Base-by-base conservation (phyloP, 257 asterid genomes). In the Scutellaria galericulata region DNA sequence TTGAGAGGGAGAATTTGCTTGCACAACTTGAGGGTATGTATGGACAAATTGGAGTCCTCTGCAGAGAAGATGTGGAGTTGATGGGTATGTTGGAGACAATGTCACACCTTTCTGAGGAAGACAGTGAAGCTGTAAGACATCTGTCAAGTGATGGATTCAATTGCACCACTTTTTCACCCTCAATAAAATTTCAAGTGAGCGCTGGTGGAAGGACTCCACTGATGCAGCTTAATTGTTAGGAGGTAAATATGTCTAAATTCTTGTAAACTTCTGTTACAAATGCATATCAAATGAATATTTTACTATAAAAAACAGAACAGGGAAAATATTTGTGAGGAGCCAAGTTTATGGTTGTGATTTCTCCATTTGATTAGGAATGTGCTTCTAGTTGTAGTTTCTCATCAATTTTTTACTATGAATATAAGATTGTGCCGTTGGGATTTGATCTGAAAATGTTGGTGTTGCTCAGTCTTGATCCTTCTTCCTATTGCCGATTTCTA, bases 31-130 rank as follows among this genome's bases (percentile, higher is more conserved):
- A 79, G 74, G 76, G 64, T 47, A 40, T 81, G 18, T 72, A 59
- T 75, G 78, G 64, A 50, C 77, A 40, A 59, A 51, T 86, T 37
- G 83, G 55, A 40, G 56, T 48, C 15, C 37, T 81, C 68, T 81
- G 81, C 74, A 40, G 65, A 50, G 83, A 83, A 46, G 88, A 81
- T 65, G 74, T 7, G 45, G 75, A 69, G 22, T 70, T 86, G 75
- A 71, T 35, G 78, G 61, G 13, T 14, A 64, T 74, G 74, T 7
- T 85, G 78, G 78, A 71, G 69, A 83, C 64, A 13, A 50, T 75
- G 44, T 61, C 57, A 73, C 71, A 18, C 40, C 4, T 27, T 52
- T 61, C 75, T 12, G 83, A 77, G 56, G 83, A 66, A 46, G 57
- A 20, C 2, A 3, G 61, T 73, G 80, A 80, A 68, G 15, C 60